Evolutionary conservation across 1,139 yeast genomes (phyloP), one percentile per base, ranked within the genome.

Genomic region (Yarrowia galli): DNA sequence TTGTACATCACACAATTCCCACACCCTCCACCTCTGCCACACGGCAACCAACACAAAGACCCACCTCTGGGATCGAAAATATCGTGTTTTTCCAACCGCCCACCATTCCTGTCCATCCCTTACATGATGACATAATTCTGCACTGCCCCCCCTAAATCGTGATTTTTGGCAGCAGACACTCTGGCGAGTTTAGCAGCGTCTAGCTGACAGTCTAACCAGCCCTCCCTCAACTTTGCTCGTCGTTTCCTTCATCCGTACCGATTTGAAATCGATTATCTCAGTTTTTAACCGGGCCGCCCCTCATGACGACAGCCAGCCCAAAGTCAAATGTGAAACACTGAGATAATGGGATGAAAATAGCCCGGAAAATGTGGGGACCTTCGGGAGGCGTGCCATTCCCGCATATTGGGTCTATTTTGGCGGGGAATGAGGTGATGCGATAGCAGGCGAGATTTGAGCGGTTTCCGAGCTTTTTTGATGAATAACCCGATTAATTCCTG

Each of bases 271-370:
- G n/a, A n/a, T n/a, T n/a, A n/a, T n/a, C n/a, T n/a, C n/a, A n/a
- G n/a, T n/a, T n/a, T n/a, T n/a, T n/a, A n/a, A n/a, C n/a, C n/a
- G n/a, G n/a, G n/a, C n/a, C n/a, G n/a, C n/a, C 13, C 46, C 16
- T 18, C 46, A 12, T 3, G 16, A 18, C 23, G 1, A 4, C 49
- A 46, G 5, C 53, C 53, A 48, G 53, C 53, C 53, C 53, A n/a
- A 48, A 48, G 16, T 1, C 15, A 28, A 48, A 48, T 48, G 22
- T 48, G 53, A 48, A 48, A 48, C 53, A 48, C n/a, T 18, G 18
- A 15, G 16, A n/a, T n/a, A 22, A 46, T 25, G 20, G 36, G 16
- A 16, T 23, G 36, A 28, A 48, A 48, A 48, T 48, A 48, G 53
- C 9, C n/a, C 38, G 16, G 13, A 8, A 25, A 28, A 28, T 28